These are phyloP conservation scores for Chondrus crispus DNA, from an alignment of 23 red algal species.

Conservation along the genomic window DNA sequence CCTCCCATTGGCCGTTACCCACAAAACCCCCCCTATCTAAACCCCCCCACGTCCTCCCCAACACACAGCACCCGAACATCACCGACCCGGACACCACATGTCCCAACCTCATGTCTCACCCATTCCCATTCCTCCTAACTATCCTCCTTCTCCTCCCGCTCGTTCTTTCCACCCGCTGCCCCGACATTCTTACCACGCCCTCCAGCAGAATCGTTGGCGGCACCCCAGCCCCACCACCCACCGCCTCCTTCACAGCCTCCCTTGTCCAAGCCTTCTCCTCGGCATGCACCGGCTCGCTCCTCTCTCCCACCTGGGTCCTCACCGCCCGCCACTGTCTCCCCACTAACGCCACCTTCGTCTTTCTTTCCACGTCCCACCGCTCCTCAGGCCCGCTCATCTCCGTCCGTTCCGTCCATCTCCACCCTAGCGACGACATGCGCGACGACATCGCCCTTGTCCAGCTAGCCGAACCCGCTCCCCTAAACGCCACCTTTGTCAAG, in stretches of 20 bases:
- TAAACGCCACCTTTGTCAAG: not conserved
- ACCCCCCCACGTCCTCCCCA: no score
- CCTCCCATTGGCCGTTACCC: no score
- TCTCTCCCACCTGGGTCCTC: not conserved
- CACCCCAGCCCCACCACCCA: not conserved
- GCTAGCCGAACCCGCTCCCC: not conserved
- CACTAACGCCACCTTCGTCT: not conserved
- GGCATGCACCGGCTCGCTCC: not conserved
- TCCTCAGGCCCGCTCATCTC: not conserved
- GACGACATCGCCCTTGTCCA: not conserved
- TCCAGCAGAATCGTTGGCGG: not conserved
- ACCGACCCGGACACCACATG: no score
- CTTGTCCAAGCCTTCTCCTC: not conserved
- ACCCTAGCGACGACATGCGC: not conserved
- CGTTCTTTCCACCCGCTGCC: not conserved
- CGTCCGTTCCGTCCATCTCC: not conserved
- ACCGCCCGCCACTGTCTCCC: not conserved
- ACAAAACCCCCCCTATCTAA: no score
- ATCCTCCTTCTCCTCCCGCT: not conserved
- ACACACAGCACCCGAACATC: no score
- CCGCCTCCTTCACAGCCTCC: not conserved
- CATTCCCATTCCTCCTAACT: no score
- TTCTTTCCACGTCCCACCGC: not conserved
- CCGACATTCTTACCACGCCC: not conserved
- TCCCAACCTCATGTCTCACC: no score